Base-by-base conservation (phyloP, 495 filamentous ascomycete genomes). In the Daldinia loculata region DNA sequence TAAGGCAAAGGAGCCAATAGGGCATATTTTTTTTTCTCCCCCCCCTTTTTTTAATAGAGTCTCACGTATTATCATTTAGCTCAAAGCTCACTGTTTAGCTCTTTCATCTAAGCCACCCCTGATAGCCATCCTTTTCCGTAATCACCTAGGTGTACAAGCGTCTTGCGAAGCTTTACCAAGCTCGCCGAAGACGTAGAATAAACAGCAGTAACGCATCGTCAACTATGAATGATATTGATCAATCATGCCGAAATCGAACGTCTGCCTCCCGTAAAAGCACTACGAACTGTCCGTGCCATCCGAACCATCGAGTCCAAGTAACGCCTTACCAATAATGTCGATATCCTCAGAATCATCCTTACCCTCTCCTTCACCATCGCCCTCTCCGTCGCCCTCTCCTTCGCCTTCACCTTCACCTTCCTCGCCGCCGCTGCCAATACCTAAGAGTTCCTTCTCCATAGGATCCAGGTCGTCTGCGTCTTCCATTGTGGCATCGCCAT, bases 401-500 rank as follows among this genome's bases (percentile, higher is more conserved):
- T 75, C 76, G 22, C 74, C 74, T 2, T 67, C 74, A 0, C 75
- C 75, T 5, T 76, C 77, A 3, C 51, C 67, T 24, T 75, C 75
- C 4, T 75, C 75, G 17, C 53, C 75, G 4, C 79, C 83, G 38
- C 82, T 83, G 4, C 72, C 84, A 5, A 84, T 64, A 2, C 84
- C 83, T 8, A 85, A 72, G 11, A 85, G 73, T 52, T 84, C 82
- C 62, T 84, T 84, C 32, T 86, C 84, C 60, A 85, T 79, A 24
- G 85, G 81, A 57, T 86, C 84, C 15, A 86, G 74, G 39, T 86
- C 84, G 38, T 84, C 83, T 4, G 72, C 81, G 61, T 85, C 82
- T 50, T 82, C 83, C 76, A 81, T 79, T 36, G 64, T 76, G 30
- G 77, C 75, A 50, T 80, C 78, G 2, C 78, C 80, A 53, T 80